Evolutionary conservation across 2,329 filamentous ascomycete species (phyloP), one percentile per base, ranked within the genome.

Genomic region (Sordariomycetes sp.): DNA sequence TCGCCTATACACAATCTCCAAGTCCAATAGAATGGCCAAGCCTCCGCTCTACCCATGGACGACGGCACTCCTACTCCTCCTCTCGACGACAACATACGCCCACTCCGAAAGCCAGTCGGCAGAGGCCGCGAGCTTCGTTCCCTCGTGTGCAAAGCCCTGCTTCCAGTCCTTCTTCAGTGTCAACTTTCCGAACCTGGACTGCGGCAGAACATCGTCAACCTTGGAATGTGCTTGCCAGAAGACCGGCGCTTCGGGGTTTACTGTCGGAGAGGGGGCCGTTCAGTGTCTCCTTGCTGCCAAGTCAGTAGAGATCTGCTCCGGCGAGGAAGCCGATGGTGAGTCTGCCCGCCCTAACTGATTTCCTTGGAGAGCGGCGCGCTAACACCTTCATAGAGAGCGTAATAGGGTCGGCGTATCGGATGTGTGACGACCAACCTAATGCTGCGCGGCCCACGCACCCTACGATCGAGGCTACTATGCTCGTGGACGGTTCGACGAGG

Each of bases 241-340:
- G 59, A 74, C 75, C 37, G 85, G 85, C 10, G 71, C 69, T 14
- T 79, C 79, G 34, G 85, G 83, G 11, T 86, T 84, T 64, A 90
- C 88, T 1, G 65, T 90, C 54, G 87, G 86, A n/a, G 88, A 90
- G 70, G 87, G 79, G 12, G 85, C 83, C 4, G 70, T 89, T 61
- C 80, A 86, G 65, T 91, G 88, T 68, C 77, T 88, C 37, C 73
- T 80, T 10, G 80, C 80, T 8, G 78, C 81, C 65, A 71, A 67
- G 59, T 69, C 69, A 40, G 65, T 76, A 52, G 78, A 78, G 2
- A 71, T 70, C 16, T 91, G 88, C 68, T 68, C 72, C 4, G 71
- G 74, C 3, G 65, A 70, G 12, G 76, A 80, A 55, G 40, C 24
- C 22, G 37, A 57, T 48, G 8, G 58, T 59, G 50, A 46, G 58